Conservation (phyloP, 192 early-diverging fungal genomes). For the Dissophora globulifera region DNA sequence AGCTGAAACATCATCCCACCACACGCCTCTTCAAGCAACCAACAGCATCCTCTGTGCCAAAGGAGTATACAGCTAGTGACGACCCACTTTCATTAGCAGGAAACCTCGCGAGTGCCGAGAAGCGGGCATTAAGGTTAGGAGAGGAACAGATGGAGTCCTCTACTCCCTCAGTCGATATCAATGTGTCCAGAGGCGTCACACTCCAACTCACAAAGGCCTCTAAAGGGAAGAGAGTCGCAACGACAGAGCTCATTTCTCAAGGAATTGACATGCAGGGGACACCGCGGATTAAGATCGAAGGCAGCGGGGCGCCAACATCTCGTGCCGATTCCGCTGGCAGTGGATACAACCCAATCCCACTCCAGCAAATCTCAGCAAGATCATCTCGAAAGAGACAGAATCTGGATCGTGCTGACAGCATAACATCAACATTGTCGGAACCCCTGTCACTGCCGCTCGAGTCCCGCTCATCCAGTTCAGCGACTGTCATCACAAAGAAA, state of each 20-base stretch:
- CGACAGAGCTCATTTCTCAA: too few species aligned
- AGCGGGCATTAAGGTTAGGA: too few species aligned
- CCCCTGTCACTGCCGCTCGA: background rate
- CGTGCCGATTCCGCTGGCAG: background rate
- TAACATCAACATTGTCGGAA: background rate
- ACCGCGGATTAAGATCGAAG: background rate
- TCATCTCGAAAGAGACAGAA: conserved; percentile 4
- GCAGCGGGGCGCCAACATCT: background rate
- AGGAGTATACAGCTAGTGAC: too few species aligned
- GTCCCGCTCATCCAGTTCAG: background rate
- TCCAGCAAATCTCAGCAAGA: background rate
- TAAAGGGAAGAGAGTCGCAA: background rate
- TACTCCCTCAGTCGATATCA: conserved; percentile 14
- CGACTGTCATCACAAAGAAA: conserved; percentile 10
- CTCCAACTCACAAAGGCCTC: background rate
- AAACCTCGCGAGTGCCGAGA: too few species aligned
- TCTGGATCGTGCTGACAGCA: background rate
- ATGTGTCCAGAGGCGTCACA: background rate
- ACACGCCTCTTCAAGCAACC: too few species aligned
- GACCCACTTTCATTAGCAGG: too few species aligned
- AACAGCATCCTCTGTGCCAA: too few species aligned
- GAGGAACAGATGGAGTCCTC: background rate
- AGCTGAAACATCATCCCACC: too few species aligned
- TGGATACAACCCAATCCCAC: too few species aligned
- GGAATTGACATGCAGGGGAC: background rate